Conservation (phyloP, 2,329 filamentous ascomycete genomes). For the Botrytis pseudocinerea region DNA sequence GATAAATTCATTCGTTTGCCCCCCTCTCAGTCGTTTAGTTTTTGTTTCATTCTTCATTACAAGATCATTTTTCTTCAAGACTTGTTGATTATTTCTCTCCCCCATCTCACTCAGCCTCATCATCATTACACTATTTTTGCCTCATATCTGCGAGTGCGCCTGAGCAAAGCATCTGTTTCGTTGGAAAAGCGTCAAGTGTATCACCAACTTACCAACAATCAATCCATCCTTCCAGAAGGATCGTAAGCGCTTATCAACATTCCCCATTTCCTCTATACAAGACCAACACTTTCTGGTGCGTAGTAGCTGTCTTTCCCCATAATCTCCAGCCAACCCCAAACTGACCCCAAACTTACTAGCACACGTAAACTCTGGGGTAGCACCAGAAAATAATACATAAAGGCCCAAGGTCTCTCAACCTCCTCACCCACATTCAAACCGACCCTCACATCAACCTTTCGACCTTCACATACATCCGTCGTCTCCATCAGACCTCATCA, state of each 20-base stretch:
- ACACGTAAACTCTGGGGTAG: conserved; percentile 11
- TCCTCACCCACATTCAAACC: conserved; percentile 1
- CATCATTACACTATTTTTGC: background rate
- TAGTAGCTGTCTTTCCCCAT: conserved; percentile 15
- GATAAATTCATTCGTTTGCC: conserved; percentile 25
- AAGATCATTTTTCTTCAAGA: background rate
- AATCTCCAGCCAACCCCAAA: conserved; percentile 12
- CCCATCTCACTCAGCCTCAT: conserved; percentile 12
- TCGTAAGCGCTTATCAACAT: conserved; percentile 20
- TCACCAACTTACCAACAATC: conserved; percentile 7
- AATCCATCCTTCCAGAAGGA: conserved; percentile 22
- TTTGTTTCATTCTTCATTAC: conserved; percentile 2
- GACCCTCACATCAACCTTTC: conserved; percentile 15
- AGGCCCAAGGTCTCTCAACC: conserved; percentile 21
- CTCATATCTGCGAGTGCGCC: conserved; percentile 5
- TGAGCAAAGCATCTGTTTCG: conserved; percentile 19
- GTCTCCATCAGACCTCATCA: conserved; percentile 15
- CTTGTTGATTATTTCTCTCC: background rate
- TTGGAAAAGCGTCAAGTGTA: conserved; percentile 23
- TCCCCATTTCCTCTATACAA: conserved; percentile 14
- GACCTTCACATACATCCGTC: conserved; percentile 7
- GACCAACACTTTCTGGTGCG: conserved; percentile 18
- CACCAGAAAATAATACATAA: conserved; percentile 22
- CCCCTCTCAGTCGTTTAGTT: background rate
- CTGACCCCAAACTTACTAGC: conserved; percentile 16